Conservation (phyloP, 345 rosid species). For the Cardamine chenopodiifolia region DNA sequence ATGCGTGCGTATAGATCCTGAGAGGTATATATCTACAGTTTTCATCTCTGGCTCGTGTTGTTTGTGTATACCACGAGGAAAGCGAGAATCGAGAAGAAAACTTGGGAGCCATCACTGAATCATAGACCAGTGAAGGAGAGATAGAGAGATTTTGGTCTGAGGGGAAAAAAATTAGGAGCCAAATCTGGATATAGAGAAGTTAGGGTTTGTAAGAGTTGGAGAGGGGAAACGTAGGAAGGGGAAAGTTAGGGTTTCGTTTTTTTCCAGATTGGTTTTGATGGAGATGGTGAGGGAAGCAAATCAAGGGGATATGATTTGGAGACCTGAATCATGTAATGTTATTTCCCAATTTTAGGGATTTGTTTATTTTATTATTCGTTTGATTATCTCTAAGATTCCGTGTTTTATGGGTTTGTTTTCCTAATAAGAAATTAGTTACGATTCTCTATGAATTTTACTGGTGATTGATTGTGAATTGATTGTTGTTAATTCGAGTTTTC, state of each 20-base stretch:
- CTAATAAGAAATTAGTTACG: background rate
- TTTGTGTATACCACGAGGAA: constrained; percentile 39
- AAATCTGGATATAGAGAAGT: constrained; percentile 32
- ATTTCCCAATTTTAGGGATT: constrained; percentile 41
- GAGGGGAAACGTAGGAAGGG: constrained; percentile 46
- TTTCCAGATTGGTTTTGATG: constrained; percentile 9
- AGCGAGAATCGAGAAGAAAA: constrained; percentile 17
- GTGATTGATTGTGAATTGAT: constrained; percentile 14
- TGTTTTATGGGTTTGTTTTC: constrained; percentile 38
- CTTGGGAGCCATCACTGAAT: constrained; percentile 36
- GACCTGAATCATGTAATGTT: constrained; percentile 55
- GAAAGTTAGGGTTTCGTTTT: constrained; percentile 35
- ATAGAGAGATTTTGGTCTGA: constrained; percentile 2
- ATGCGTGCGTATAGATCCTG: constrained; percentile 40
- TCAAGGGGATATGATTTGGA: constrained; percentile 47
- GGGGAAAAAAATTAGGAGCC: constrained; percentile 2
- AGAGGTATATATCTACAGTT: constrained; percentile 40
- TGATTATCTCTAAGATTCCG: constrained; percentile 33
- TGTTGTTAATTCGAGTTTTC: background rate
- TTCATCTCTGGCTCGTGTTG: constrained; percentile 42
- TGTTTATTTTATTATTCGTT: background rate
- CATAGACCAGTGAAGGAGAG: constrained; percentile 31
- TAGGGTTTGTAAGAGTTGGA: constrained; percentile 37
- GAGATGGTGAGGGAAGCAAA: constrained; percentile 42
- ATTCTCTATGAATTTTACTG: constrained; percentile 19